phyloP scores from a whole-genome alignment of 176 grass and related monocot genomes.

The Triticum dicoccoides region DNA sequence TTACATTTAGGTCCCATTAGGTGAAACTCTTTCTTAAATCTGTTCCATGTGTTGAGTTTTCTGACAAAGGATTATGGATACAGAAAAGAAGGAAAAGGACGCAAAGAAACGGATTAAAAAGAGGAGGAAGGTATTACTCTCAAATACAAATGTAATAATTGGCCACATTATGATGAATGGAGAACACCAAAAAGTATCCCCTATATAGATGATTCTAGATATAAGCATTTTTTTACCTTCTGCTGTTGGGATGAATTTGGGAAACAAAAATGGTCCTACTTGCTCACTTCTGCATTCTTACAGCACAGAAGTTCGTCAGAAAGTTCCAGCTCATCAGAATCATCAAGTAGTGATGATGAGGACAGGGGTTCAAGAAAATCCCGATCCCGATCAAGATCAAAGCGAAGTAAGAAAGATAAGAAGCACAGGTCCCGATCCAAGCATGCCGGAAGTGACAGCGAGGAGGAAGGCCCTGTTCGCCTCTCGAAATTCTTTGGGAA shows the following conservation, averaged over 20 bases:
- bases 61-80: conserved; percentile 44
- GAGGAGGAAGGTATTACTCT: conserved; percentile 79
- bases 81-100: conserved; percentile 92
- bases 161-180: not conserved
- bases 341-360: conserved; percentile 76
- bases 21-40: not conserved
- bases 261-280: not conserved
- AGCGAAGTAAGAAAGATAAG: conserved; percentile 78
- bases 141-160: not conserved
- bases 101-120: conserved; percentile 72
- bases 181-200: not conserved
- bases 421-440: conserved; percentile 81
- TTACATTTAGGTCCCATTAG: not conserved
- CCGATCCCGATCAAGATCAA: conserved; percentile 69
- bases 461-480: conserved; percentile 57
- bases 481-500: conserved; percentile 91
- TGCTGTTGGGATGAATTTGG: not conserved
- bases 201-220: not conserved
- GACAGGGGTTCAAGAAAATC: conserved; percentile 72
- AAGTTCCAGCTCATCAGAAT: conserved; percentile 71
- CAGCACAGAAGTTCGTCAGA: conserved; percentile 86
- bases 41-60: conserved; percentile 21
- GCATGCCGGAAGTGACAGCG: conserved; percentile 31
- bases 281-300: conserved; percentile 27
- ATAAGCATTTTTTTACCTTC: not conserved